Evolutionary conservation across 2,329 filamentous ascomycete genomes (phyloP), one percentile per base, ranked within the genome.

Genomic region (Claviceps purpurea): DNA sequence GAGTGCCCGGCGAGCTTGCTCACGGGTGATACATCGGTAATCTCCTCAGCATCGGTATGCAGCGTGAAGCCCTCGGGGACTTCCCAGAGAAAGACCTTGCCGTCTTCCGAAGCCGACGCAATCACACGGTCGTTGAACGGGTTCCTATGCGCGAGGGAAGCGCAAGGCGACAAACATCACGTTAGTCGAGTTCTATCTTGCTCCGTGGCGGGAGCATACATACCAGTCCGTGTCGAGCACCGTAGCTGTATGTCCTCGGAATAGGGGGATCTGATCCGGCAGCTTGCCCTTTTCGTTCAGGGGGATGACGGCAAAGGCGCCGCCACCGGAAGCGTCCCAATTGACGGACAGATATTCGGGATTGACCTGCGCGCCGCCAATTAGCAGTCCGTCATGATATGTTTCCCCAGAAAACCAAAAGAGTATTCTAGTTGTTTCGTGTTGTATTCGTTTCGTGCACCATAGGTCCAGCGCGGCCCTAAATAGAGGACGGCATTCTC

Each of bases 171-270:
- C 30, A 34, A 16, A 26, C 5, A 45, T 11, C 30, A 38, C 4
- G 14, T 50, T 22, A 50, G 40, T 18, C 18, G 18, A 45, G 14
- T 5, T 10, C 11, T 34, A 18, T 14, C 16, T n/a, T 8, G 11
- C 8, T 26, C 5, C 11, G 26, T 14, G n/a, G 39, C 30, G 26
- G 16, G 4, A 6, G 16, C 30, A 5, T 16, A 49, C 50, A 24
- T 51, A 91, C 91, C 91, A 98, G 75, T 98, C 93, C 59, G 91
- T 97, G 70, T 98, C 93, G 65, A 98, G 79, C 50, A 98, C 93
- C 54, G 91, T 84, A 49, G 89, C 89, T 44, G 93, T 98, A 70
- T 98, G 93, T 55, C 93, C 93, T 61, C 93, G 85, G 71, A 97
- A 98, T 63, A 98, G 77, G 55, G 93, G 93, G 61, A 98, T 86